Conservation (phyloP, 257 asterid species). For the Solanum commersonii region DNA sequence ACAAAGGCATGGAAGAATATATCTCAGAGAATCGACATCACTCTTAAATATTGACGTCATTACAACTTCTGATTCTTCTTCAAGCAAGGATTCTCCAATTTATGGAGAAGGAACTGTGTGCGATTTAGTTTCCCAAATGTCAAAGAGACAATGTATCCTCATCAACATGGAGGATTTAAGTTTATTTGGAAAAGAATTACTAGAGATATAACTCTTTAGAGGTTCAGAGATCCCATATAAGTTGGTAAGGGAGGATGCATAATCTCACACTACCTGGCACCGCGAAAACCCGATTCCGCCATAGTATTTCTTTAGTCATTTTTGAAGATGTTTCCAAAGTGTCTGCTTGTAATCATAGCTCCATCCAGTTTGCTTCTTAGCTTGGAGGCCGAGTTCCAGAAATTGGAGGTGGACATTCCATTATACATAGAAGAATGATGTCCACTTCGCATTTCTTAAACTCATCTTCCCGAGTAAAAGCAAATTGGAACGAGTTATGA, state of each 20-base stretch:
- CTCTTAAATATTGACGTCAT: neutral
- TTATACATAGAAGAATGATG: too few relatives aligned
- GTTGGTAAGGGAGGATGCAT: neutral
- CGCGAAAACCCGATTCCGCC: neutral
- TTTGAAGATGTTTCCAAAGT: neutral
- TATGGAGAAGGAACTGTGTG: neutral
- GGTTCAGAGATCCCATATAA: neutral
- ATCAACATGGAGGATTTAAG: neutral
- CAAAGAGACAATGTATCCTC: neutral
- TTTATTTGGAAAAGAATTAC: neutral
- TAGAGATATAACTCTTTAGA: too few relatives aligned
- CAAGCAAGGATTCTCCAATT: neutral
- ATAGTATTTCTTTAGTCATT: neutral
- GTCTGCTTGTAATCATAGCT: neutral
- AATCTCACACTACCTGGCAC: neutral
- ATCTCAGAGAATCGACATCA: neutral
- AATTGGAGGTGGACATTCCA: too few relatives aligned
- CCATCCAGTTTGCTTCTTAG: neutral
- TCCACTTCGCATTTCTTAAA: too few relatives aligned
- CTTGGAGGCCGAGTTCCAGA: neutral
- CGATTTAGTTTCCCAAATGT: neutral
- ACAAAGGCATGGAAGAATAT: neutral
- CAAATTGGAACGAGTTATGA: neutral
- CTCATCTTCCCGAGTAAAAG: too few relatives aligned
- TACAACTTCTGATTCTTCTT: neutral